Evolutionary conservation across 129 eudicot genomes (phyloP), one percentile per base, ranked within the genome.

Genomic region (Tagetes erecta): DNA sequence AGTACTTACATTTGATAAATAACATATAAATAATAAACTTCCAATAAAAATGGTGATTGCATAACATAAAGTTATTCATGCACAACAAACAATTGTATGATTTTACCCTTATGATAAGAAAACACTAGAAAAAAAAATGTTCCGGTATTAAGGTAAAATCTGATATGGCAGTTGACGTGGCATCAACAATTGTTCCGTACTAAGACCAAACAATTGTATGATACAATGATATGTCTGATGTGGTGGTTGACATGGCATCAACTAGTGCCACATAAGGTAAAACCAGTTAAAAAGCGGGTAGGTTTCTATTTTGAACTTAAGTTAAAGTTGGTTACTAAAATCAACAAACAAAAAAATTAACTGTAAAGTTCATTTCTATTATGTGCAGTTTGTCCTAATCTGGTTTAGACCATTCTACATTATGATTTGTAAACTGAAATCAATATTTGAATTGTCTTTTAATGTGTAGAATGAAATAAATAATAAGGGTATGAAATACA

Each of bases 401-500:
- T 13, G 10, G 2, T 52, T 52, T 52, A 1, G 30, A n/a, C 8
- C 31, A 3, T 52, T 4, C 11, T 6, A 5, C 38, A 57, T 8
- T 50, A 55, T 6, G 5, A 55, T 62, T 34, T 36, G 14, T 27
- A 62, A 33, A 8, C 14, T 33, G 11, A 46, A 47, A 5, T 1
- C 73, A 46, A 68, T 6, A 68, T 47, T 49, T 69, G 41, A 49
- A 41, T 72, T 10, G 27, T 3, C 20, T 31, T 68, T 45, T 12
- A 11, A 11, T 12, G 45, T 49, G 35, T 12, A 11, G 5, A 5
- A 34, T 49, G 37, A 45, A 1, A 38, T 35, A 59, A 12, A 64
- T 68, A 7, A 64, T n/a, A 63, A 47, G 58, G 4, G 42, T 59
- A 45, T 62, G 12, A 27, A 3, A 31, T 88, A 90, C 91, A 89